Evolutionary conservation across 129 eudicot genomes (phyloP).

Genomic region (Helianthus annuus): HanXRQr2.0-SUNRISE NC_035439.2:129585381-129585880

Average conservation of each 20-base stretch:
- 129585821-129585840: no score
- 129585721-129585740: no score
- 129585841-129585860: neutral
- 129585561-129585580: slow-evolving; percentile 61
- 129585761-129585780: no score
- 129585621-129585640: slow-evolving; percentile 80
- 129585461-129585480: slow-evolving; percentile 27
- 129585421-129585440: slow-evolving; percentile 85
- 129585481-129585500: slow-evolving; percentile 34
- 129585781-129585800: no score
- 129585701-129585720: no score
- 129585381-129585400: slow-evolving; percentile 75
- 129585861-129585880: neutral
- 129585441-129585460: slow-evolving; percentile 46
- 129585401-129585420: slow-evolving; percentile 90
- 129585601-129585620: slow-evolving; percentile 78
- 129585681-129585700: slow-evolving; percentile 1
- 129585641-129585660: slow-evolving; percentile 75
- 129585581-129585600: slow-evolving; percentile 61
- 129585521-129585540: slow-evolving; percentile 28
- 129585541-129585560: slow-evolving; percentile 40
- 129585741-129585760: no score
- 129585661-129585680: slow-evolving; percentile 32
- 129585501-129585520: slow-evolving; percentile 31
- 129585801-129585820: no score